Evolutionary conservation across 2,329 filamentous ascomycete species (phyloP).

Genomic region (Alternaria arborescens): DNA sequence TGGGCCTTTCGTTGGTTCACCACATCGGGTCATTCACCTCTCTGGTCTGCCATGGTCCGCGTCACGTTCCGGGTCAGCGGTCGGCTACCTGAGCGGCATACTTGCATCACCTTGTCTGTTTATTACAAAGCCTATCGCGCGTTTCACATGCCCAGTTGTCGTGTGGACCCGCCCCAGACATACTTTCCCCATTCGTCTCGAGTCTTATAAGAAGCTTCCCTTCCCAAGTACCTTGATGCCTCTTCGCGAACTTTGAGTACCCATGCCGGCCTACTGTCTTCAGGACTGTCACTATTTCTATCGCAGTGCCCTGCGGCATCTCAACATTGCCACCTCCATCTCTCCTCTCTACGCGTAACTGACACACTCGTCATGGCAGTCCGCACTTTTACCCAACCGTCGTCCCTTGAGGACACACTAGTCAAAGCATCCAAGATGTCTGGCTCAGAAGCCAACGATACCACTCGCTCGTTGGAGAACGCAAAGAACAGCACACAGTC

Average conservation of each 20-base stretch:
- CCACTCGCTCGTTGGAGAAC: constrained; percentile 56
- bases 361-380: constrained; percentile 69
- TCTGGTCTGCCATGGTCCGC: constrained; percentile 34
- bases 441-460: constrained; percentile 48
- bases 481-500: constrained; percentile 63
- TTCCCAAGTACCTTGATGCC: constrained; percentile 19
- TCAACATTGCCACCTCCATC: constrained; percentile 82
- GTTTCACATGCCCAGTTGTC: constrained; percentile 47
- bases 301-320: constrained; percentile 84
- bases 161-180: constrained; percentile 28
- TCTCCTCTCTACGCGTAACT: constrained; percentile 75
- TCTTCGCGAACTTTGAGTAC: constrained; percentile 32
- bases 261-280: constrained; percentile 81
- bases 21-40: constrained; percentile 38
- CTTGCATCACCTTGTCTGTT: constrained; percentile 36
- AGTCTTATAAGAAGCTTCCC: constrained; percentile 41
- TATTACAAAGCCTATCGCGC: constrained; percentile 39
- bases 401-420: constrained; percentile 76
- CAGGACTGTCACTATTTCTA: constrained; percentile 95
- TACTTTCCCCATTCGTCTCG: constrained; percentile 47
- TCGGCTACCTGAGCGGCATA: constrained; percentile 32
- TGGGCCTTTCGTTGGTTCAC: constrained; percentile 25
- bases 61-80: constrained; percentile 46
- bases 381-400: constrained; percentile 75
- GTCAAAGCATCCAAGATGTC: constrained; percentile 53